phyloP scores from a whole-genome alignment of 1,284 basidiomycete genomes.

The Trametes versicolor region DNA sequence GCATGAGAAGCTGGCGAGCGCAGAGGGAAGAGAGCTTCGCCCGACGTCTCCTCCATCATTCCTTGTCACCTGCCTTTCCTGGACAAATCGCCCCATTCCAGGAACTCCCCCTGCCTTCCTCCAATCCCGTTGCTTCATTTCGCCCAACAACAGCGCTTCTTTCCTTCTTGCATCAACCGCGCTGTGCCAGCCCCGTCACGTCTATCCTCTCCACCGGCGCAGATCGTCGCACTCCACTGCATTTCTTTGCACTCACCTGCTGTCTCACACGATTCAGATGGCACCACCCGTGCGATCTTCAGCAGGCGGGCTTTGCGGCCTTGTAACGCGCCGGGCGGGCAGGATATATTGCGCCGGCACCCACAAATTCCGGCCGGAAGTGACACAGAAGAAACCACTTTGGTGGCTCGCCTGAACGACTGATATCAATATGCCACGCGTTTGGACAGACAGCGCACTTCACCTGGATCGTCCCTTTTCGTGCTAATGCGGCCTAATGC shows the following conservation, averaged over 20 bases:
- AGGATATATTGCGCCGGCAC: background rate
- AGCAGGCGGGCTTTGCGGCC: background rate
- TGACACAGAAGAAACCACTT: background rate
- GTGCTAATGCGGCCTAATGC: background rate
- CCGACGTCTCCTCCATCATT: constrained; percentile 28
- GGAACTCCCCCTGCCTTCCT: constrained; percentile 16
- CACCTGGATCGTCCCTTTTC: background rate
- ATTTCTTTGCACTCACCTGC: background rate
- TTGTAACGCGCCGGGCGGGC: background rate
- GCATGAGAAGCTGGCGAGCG: constrained; percentile 9
- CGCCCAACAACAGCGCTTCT: constrained; percentile 16
- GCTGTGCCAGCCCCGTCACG: constrained; percentile 19
- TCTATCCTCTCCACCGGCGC: background rate
- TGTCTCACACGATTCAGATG: background rate
- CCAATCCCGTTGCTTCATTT: constrained; percentile 19
- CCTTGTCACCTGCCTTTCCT: constrained; percentile 31
- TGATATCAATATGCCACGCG: background rate
- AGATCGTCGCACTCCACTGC: constrained; percentile 13
- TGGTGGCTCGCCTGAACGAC: background rate
- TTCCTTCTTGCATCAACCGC: constrained; percentile 22
- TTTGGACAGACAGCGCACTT: background rate
- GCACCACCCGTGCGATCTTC: background rate
- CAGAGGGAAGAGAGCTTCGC: constrained; percentile 26
- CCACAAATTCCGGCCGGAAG: background rate
- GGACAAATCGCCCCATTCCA: constrained; percentile 22